A percentile compares a stretch with the other conserved stretches of the same genome.
Evolutionary conservation across 768 basidiomycete species (phyloP).

Genomic region (Bullera alba): DNA sequence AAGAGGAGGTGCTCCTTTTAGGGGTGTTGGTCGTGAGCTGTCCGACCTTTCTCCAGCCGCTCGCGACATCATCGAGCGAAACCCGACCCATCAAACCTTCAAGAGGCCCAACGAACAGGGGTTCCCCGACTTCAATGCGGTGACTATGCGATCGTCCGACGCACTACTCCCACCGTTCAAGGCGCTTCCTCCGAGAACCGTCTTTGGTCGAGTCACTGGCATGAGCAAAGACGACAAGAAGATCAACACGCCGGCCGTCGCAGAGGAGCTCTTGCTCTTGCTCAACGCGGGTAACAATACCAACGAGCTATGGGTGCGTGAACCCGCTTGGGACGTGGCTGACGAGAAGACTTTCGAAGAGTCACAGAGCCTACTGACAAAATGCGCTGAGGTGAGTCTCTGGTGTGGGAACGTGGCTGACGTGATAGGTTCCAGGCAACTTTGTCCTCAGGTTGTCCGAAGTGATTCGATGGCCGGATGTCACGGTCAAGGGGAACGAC

Average conservation of each 20-base stretch:
- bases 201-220: background rate
- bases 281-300: background rate
- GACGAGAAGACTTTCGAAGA: conserved; percentile 6
- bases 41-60: too few species aligned
- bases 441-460: conserved; percentile 1
- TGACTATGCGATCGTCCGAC: background rate
- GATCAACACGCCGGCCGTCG: background rate
- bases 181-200: background rate
- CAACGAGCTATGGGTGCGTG: background rate
- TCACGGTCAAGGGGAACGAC: background rate
- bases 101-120: too few species aligned
- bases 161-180: background rate
- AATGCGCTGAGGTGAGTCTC: background rate
- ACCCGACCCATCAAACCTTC: too few species aligned
- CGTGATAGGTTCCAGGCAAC: background rate
- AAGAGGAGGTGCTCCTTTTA: too few species aligned
- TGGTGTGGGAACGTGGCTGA: background rate
- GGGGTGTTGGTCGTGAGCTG: too few species aligned
- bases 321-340: background rate
- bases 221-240: background rate
- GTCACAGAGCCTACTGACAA: background rate
- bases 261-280: background rate
- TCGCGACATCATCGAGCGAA: too few species aligned
- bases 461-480: conserved; percentile 4
- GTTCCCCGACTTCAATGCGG: background rate